Conservation (phyloP, 2,329 filamentous ascomycete species). For the Diaporthe helianthi region DNA sequence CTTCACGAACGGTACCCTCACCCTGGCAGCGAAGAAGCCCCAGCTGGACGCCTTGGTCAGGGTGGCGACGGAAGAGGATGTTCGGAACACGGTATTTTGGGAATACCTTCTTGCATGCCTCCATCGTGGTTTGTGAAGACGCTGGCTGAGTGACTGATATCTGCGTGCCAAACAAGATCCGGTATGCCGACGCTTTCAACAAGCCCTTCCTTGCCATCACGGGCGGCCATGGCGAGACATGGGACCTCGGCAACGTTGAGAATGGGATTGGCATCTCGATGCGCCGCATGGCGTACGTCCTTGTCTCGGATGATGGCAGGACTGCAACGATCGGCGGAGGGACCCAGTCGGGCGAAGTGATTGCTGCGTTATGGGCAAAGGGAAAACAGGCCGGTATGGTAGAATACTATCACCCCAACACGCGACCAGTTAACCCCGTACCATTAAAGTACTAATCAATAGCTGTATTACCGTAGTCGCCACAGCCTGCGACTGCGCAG, state of each 20-base stretch:
- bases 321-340: conserved; percentile 44
- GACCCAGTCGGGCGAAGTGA: conserved; percentile 40
- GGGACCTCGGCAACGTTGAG: conserved; percentile 34
- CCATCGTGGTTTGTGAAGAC: neutral
- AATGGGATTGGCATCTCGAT: conserved; percentile 39
- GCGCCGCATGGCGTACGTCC: conserved; percentile 40
- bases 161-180: conserved; percentile 34
- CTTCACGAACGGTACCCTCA: conserved; percentile 1
- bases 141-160: neutral
- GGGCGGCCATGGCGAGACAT: conserved; percentile 40
- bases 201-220: conserved; percentile 39
- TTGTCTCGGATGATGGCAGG: conserved; percentile 40
- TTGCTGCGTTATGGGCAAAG: conserved; percentile 38
- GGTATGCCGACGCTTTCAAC: conserved; percentile 34
- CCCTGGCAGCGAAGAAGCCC: conserved; percentile 24
- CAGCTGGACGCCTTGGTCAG: conserved; percentile 37
- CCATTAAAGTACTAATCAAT: neutral
- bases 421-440: too few species aligned
- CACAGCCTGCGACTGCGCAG: conserved; percentile 20
- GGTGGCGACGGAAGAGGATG: conserved; percentile 37
- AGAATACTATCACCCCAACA: too few species aligned
- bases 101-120: neutral
- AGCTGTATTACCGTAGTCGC: neutral
- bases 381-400: conserved; percentile 40
- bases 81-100: conserved; percentile 36